Evolutionary conservation across 805 yeast species (phyloP).

Genomic region (Cyberlindnera samutprakarnensis): DNA sequence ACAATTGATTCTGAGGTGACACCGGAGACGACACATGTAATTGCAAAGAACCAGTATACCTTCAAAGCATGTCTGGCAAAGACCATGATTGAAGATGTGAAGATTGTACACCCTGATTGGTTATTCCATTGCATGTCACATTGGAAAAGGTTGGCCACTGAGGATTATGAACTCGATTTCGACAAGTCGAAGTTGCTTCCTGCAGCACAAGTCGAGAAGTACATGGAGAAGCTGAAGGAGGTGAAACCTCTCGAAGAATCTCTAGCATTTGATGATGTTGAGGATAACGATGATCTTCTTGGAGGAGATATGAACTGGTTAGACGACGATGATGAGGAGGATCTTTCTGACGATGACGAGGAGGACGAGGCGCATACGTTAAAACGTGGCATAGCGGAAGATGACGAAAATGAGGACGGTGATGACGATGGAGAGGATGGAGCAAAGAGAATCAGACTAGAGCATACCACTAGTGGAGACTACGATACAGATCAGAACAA

Average conservation of each 20-base stretch:
- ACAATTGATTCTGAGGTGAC: conserved; percentile 64
- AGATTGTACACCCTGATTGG: conserved; percentile 92
- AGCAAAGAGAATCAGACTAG: no score
- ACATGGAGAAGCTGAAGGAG: conserved; percentile 24
- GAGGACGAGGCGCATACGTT: no score
- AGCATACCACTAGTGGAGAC: no score
- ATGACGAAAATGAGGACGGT: background rate
- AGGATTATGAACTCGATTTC: conserved; percentile 46
- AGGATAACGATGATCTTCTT: conserved; percentile 32
- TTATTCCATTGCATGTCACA: conserved; percentile 73
- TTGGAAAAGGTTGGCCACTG: conserved; percentile 72
- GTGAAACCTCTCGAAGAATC: background rate
- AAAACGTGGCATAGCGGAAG: conserved; percentile 6
- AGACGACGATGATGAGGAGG: conserved; percentile 40
- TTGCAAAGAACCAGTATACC: conserved; percentile 75
- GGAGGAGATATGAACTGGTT: conserved; percentile 24
- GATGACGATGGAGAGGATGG: conserved; percentile 17
- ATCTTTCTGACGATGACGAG: conserved; percentile 21
- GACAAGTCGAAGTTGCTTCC: conserved; percentile 37
- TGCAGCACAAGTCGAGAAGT: conserved; percentile 31
- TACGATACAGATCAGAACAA: no score
- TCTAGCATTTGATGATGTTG: conserved; percentile 31
- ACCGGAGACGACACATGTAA: conserved; percentile 77
- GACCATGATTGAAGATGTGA: conserved; percentile 47
- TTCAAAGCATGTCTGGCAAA: conserved; percentile 78